Conservation (phyloP, 169 alveolate genomes). For the Cryptosporidium viatorum region DNA sequence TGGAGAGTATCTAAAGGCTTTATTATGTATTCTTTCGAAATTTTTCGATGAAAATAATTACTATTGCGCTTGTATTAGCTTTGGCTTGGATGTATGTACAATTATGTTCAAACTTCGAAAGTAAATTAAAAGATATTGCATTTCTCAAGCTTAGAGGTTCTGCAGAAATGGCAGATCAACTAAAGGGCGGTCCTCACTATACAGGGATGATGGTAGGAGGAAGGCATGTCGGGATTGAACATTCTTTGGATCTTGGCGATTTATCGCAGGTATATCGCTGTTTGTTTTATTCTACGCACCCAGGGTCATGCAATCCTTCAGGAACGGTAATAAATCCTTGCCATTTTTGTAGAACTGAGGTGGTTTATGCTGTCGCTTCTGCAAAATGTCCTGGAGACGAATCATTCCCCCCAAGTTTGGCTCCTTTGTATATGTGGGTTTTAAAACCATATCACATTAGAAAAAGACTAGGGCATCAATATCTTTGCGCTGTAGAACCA, state of each 20-base stretch:
- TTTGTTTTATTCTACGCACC: slow-evolving; percentile 60
- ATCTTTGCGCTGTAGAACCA: slow-evolving; percentile 74
- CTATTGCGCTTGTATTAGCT: neutral
- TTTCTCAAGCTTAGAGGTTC: slow-evolving; percentile 48
- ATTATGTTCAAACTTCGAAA: neutral
- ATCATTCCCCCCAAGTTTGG: slow-evolving; percentile 75
- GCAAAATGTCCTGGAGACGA: slow-evolving; percentile 75
- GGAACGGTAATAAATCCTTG: slow-evolving; percentile 74
- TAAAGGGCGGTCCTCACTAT: slow-evolving; percentile 65
- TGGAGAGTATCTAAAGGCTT: neutral
- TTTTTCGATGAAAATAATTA: slow-evolving; percentile 3
- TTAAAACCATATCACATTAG: slow-evolving; percentile 60
- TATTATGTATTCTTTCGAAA: neutral
- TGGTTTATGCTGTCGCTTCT: slow-evolving; percentile 71
- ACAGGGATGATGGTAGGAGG: slow-evolving; percentile 76
- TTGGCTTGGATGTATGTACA: neutral
- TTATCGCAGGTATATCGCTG: slow-evolving; percentile 57
- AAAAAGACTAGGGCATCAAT: slow-evolving; percentile 62
- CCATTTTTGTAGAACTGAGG: slow-evolving; percentile 74
- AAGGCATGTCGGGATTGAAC: slow-evolving; percentile 75
- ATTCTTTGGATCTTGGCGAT: slow-evolving; percentile 69
- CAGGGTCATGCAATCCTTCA: slow-evolving; percentile 69
- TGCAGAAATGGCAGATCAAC: slow-evolving; percentile 3
- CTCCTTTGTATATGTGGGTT: slow-evolving; percentile 74
- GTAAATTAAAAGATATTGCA: neutral